Percentiles rank a stretch among this genome's conserved stretches.
Conservation (phyloP, 78 protist genomes). For the Monocercomonoides exilis region DNA sequence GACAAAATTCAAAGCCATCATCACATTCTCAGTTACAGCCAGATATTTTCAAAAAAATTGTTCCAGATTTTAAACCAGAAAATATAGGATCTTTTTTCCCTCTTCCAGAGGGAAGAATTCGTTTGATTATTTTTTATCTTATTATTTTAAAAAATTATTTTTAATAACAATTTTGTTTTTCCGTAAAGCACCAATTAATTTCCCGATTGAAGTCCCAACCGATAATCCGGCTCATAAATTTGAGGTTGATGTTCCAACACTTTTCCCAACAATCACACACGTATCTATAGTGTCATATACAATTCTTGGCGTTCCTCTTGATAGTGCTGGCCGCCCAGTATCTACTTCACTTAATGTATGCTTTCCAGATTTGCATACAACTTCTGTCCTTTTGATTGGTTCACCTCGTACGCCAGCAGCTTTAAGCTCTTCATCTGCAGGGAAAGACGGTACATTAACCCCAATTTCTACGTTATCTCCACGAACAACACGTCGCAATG, state of each 20-base stretch:
- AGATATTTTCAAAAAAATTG: not conserved
- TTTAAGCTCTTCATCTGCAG: not conserved
- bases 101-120: not conserved
- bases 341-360: not conserved
- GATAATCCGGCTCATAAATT: not conserved
- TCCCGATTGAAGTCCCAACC: not conserved
- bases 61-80: not conserved
- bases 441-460: too few species aligned
- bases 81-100: not conserved
- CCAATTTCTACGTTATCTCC: too few species aligned
- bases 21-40: too few species aligned
- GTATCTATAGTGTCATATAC: not conserved
- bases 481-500: too few species aligned
- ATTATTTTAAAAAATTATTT: too few species aligned
- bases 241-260: not conserved
- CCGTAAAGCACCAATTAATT: not conserved
- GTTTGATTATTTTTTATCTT: not conserved
- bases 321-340: not conserved
- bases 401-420: not conserved
- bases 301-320: not conserved
- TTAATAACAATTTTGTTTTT: not conserved
- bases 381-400: not conserved
- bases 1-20: too few species aligned
- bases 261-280: not conserved
- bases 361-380: not conserved